Conservation (phyloP, 768 basidiomycete genomes). For the Rhodotorula babjevae region DNA sequence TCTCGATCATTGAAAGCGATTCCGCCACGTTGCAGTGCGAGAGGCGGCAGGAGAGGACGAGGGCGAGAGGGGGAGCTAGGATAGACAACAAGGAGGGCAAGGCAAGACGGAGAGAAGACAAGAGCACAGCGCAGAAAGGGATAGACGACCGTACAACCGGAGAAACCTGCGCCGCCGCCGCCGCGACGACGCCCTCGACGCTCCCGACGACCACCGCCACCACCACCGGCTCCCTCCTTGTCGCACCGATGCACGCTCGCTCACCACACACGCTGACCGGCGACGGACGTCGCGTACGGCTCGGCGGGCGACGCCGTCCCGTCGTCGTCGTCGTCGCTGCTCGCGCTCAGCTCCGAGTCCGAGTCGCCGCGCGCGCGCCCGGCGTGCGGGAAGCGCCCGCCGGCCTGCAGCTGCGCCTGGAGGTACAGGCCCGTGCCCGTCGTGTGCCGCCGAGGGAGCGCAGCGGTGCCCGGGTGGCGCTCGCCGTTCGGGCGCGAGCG, state of each 20-base stretch:
- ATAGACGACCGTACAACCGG: neutral
- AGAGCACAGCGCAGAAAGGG: no score
- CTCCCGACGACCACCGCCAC: neutral
- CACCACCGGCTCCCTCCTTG: no score
- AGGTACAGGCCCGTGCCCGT: slow-evolving; percentile 32
- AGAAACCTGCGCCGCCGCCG: no score
- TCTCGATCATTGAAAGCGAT: no score
- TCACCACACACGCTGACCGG: slow-evolving; percentile 23
- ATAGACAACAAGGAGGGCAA: no score
- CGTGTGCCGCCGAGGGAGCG: slow-evolving; percentile 18
- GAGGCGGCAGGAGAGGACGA: no score
- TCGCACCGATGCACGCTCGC: no score
- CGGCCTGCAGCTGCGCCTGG: slow-evolving; percentile 8
- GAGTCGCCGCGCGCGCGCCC: neutral
- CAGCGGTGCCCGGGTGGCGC: neutral
- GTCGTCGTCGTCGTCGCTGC: slow-evolving; percentile 16
- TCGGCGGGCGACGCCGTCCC: neutral
- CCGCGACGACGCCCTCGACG: no score
- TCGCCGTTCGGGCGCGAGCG: neutral
- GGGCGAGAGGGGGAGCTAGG: no score
- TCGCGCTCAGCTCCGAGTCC: slow-evolving; percentile 25
- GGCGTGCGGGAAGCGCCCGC: neutral
- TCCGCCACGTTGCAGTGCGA: no score
- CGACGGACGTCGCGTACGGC: neutral
- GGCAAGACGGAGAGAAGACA: no score